Percentiles rank a stretch among this genome's conserved stretches.
Conservation (phyloP, 495 filamentous ascomycete species). For the Lindgomyces ingoldianus region DNA sequence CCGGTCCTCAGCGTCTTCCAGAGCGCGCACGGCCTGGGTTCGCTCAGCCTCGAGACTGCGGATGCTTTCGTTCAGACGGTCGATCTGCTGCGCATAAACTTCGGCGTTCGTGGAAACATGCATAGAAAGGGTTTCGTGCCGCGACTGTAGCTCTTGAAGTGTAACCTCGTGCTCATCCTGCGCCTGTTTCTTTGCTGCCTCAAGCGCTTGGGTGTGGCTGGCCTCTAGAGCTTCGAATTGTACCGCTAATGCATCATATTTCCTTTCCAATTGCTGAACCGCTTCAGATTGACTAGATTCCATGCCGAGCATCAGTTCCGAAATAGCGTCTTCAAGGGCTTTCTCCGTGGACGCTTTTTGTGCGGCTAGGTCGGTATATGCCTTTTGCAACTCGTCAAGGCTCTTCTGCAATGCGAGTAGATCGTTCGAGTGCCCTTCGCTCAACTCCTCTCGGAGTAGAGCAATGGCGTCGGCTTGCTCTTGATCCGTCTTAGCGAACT, state of each 20-base stretch:
- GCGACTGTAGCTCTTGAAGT: constrained; percentile 18
- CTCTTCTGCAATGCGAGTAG: constrained; percentile 22
- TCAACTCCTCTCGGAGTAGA: constrained; percentile 29
- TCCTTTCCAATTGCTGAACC: constrained; percentile 29
- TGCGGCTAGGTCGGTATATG: constrained; percentile 23
- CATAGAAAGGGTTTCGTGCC: constrained; percentile 4
- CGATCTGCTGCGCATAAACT: constrained; percentile 11
- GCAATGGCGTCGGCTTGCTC: constrained; percentile 36
- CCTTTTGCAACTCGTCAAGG: constrained; percentile 25
- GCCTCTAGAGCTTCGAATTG: constrained; percentile 7
- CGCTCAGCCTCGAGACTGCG: constrained; percentile 15
- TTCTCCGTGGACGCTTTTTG: constrained; percentile 20
- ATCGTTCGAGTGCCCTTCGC: constrained; percentile 34
- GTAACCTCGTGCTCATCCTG: constrained; percentile 2
- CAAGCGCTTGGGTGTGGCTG: constrained; percentile 4
- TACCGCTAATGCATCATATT: constrained; percentile 26
- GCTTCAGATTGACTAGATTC: constrained; percentile 29
- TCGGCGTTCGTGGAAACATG: constrained; percentile 9
- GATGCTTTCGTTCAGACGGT: constrained; percentile 24
- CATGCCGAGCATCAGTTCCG: constrained; percentile 30
- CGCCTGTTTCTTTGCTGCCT: constrained; percentile 3
- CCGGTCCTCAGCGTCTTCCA: constrained; percentile 14
- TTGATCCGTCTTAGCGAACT: constrained; percentile 24
- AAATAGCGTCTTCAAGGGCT: constrained; percentile 32
- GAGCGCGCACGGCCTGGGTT: constrained; percentile 2